phyloP scores from a whole-genome alignment of 495 filamentous ascomycete genomes.

The Immersiella caudata region DNA sequence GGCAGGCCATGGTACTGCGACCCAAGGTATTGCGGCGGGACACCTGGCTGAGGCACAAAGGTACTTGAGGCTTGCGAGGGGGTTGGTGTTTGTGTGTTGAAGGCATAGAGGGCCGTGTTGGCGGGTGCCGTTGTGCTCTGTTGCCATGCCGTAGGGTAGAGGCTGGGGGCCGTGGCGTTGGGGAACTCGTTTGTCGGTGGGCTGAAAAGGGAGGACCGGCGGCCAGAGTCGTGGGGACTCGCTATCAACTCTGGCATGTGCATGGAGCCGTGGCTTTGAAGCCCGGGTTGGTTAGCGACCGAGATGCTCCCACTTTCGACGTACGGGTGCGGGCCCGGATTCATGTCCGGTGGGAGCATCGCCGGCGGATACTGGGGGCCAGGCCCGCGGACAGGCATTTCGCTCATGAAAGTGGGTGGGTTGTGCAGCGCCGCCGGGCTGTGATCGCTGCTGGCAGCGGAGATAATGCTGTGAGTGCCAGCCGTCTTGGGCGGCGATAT shows the following conservation, averaged over 20 bases:
- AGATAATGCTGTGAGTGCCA: constrained; percentile 34
- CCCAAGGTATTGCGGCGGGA: constrained; percentile 31
- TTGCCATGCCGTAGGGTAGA: constrained; percentile 38
- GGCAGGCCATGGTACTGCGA: constrained; percentile 36
- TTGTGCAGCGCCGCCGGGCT: constrained; percentile 35
- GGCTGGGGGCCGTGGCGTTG: constrained; percentile 33
- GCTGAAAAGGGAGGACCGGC: constrained; percentile 41
- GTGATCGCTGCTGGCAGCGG: constrained; percentile 31
- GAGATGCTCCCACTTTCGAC: constrained; percentile 34
- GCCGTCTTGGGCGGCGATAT: constrained; percentile 32
- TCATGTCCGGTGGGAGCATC: constrained; percentile 35
- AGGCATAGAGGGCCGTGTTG: constrained; percentile 37
- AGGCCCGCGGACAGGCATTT: constrained; percentile 32
- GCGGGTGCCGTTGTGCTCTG: constrained; percentile 34
- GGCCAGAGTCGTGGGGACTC: constrained; percentile 38
- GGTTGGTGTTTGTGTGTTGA: constrained; percentile 25
- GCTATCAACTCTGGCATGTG: constrained; percentile 43
- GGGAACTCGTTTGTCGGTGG: constrained; percentile 39
- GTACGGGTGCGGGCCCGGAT: constrained; percentile 27
- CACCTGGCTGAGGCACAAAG: constrained; percentile 34
- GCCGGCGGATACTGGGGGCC: constrained; percentile 30
- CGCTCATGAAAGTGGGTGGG: constrained; percentile 31
- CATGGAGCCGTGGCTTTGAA: constrained; percentile 30
- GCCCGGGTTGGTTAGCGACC: constrained; percentile 26
- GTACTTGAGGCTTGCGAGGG: constrained; percentile 23